Base-by-base conservation (phyloP, 805 yeast genomes). In the Spathaspora passalidarum region DNA sequence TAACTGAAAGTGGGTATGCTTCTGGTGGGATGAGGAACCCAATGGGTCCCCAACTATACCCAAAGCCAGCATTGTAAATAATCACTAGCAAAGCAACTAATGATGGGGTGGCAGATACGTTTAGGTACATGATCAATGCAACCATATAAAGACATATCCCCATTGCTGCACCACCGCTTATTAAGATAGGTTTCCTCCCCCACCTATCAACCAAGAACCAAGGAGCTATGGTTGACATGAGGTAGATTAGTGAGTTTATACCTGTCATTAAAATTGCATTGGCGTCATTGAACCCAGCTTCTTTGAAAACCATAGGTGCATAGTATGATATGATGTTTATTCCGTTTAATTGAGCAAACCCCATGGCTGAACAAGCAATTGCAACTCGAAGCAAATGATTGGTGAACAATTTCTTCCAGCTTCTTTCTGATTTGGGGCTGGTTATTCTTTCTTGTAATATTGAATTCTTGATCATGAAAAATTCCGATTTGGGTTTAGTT, bases 281-380 rank as follows among this genome's bases (percentile, higher is more conserved):
- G 32, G 72, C 60, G 49, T 71, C 65, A 49, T 60, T 69, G 56
- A 71, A 72, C 8, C 77, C 77, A 1, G 77, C 77, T 25, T 67
- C 61, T 47, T 72, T 73, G 52, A 76, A 79, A 40, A 80, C 78
- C 56, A 77, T 68, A 4, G 82, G 81, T 0, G 84, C 82, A 51
- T 80, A 81, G 56, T 79, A 80, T 0, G 80, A 72, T 35, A 81
- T 76, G 44, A 80, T 69, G 55, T 81, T 81, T 52, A 80, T 80
- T 18, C 86, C 86, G 47, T 72, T 72, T 47, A 72, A 67, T 49
- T 72, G 77, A 16, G 77, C 76, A 59, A 71, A 71, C 9, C 67
- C 72, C 54, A 72, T 56, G 9, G 75, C 72, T 17, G 72, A 66
- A 49, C 77, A 72, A 16, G 68, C 76, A 47, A 72, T 48, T 40